Percentiles rank a stretch among this genome's conserved stretches.
Conservation (phyloP, 2,329 filamentous ascomycete species). For the Colletotrichum tropicale region DNA sequence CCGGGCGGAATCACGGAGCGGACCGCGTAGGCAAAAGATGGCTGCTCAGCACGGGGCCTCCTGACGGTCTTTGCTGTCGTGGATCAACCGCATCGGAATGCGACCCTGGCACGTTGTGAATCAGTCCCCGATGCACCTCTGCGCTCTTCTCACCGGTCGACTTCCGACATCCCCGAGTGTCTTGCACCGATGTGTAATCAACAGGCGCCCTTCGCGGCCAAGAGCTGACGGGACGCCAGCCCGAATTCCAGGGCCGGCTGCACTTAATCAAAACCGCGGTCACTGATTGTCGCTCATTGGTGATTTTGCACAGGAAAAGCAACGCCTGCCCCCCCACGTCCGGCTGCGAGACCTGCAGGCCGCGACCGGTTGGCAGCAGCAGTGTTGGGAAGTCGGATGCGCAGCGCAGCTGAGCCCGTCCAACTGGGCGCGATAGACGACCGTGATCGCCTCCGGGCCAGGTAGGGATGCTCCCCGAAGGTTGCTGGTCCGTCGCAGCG, state of each 20-base stretch:
- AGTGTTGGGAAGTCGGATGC: neutral
- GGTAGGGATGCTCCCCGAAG: neutral
- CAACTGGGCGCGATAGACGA: neutral
- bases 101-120: slow-evolving; percentile 1
- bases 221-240: neutral
- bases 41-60: slow-evolving; percentile 2
- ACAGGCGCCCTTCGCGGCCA: neutral
- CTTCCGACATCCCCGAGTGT: neutral
- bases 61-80: slow-evolving; percentile 16
- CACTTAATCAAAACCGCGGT: neutral
- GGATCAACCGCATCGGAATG: slow-evolving; percentile 6
- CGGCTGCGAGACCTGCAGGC: neutral
- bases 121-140: neutral
- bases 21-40: neutral
- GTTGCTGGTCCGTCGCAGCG: neutral
- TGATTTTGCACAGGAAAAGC: neutral
- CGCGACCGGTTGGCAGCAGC: neutral
- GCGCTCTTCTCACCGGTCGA: neutral
- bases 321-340: neutral
- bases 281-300: neutral
- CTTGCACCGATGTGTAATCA: neutral
- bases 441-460: neutral
- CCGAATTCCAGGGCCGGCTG: neutral
- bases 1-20: slow-evolving; percentile 10
- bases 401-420: neutral